Base-by-base conservation (phyloP, 1,284 basidiomycete genomes). In the Moniliophthora roreri region DNA sequence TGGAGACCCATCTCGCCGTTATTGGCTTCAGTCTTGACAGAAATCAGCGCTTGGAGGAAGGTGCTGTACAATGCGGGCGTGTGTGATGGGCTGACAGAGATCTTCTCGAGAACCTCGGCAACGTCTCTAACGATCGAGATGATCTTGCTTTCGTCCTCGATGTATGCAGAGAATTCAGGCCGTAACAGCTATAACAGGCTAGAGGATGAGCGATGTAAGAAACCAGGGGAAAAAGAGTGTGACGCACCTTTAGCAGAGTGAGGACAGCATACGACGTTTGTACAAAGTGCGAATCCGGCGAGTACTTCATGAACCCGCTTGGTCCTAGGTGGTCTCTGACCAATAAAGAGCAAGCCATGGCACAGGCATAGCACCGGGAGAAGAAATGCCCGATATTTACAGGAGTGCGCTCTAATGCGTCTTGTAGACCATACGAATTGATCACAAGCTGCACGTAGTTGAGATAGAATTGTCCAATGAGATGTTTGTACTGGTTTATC, bases 351-450 rank as follows among this genome's bases (percentile, higher is more conserved):
- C 87, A 85, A 9, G 81, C 74, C 47, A 81, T 84, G 0, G 93
- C 93, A 16, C 86, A 81, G 9, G 84, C 80, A 67, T 94, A 87
- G 52, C 91, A 91, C 37, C 91, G 85, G 3, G 85, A 81, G 64
- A 95, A 92, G 76, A 95, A 95, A 72, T 94, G 89, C 0, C 87
- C 87, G 46, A 93, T 87, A 64, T 95, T 84, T 46, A 90, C 72
- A 0, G 79, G 72, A 10, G 82, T 78, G 13, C 81, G 79, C 67
- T 96, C 94, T 51, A 97, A 74, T 2, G 95, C 91, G 64, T 96
- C 92, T 69, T 98, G 95, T 51, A 98, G 78, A 2, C 95, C 95
- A 62, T 98, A 98, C 6, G 94, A 95, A 67, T 97, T 95, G 60
- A 98, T 76, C 20, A 95, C 89, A 42, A 96, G 79, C 67, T 87